Conservation (phyloP, 1,284 basidiomycete species). For the Apiotrichum brassicae region DNA sequence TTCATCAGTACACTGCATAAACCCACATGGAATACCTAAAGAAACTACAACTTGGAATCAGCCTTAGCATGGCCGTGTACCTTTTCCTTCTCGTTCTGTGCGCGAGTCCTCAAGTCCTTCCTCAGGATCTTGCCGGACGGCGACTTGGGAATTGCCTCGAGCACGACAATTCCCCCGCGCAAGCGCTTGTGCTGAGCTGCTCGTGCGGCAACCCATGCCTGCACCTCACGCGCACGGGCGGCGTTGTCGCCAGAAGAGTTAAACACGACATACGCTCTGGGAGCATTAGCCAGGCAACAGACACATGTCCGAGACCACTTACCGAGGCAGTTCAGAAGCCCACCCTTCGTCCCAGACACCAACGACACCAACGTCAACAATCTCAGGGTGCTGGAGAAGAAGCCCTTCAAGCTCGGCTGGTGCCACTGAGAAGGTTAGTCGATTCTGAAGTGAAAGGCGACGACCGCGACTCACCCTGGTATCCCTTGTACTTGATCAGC, state of each 20-base stretch:
- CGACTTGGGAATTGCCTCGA: conserved; percentile 51
- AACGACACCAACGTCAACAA: conserved; percentile 65
- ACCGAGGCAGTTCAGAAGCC: conserved; percentile 50
- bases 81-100: conserved; percentile 1
- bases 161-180: conserved; percentile 48
- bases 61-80: not conserved
- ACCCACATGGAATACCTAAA: no score
- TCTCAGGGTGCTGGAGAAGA: conserved; percentile 62
- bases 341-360: conserved; percentile 58
- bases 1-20: no score
- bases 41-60: not conserved
- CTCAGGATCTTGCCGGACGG: conserved; percentile 42
- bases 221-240: not conserved
- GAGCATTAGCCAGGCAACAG: no score
- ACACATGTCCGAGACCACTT: not conserved
- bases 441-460: not conserved
- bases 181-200: conserved; percentile 51
- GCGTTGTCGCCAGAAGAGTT: not conserved
- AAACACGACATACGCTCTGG: no score
- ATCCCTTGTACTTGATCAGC: conserved; percentile 65
- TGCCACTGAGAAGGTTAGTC: conserved; percentile 53
- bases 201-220: conserved; percentile 56
- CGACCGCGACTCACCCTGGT: conserved; percentile 40
- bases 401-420: conserved; percentile 74
- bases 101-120: conserved; percentile 20